Evolutionary conservation across 2,329 filamentous ascomycete genomes (phyloP).

Genomic region (Teratosphaeria gauchensis): DNA sequence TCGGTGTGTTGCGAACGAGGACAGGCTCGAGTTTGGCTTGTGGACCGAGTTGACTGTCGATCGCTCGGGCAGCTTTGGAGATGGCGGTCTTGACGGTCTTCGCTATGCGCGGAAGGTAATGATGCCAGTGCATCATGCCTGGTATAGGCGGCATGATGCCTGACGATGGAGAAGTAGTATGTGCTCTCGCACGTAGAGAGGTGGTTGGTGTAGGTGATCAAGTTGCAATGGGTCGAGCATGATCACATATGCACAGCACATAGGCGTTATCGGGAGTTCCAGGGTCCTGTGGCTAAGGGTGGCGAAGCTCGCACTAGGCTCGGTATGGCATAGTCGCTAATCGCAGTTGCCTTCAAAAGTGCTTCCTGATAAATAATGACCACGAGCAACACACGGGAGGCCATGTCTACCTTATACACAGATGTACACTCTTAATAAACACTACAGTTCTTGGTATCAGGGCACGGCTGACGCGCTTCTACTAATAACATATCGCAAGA

Average conservation of each 20-base stretch:
- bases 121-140: conserved; percentile 27
- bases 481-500: no score
- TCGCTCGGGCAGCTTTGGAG: conserved; percentile 16
- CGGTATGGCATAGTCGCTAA: no score
- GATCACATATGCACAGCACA: not conserved
- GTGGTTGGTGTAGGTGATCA: not conserved
- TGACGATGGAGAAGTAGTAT: not conserved
- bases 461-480: no score
- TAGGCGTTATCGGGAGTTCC: not conserved
- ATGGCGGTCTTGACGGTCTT: conserved; percentile 20
- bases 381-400: no score
- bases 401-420: no score
- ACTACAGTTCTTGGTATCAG: no score
- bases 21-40: conserved; percentile 44
- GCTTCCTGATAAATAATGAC: no score
- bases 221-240: not conserved
- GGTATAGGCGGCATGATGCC: conserved; percentile 27
- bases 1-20: conserved; percentile 46
- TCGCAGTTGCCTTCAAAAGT: no score
- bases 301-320: not conserved
- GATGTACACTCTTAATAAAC: no score
- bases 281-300: not conserved
- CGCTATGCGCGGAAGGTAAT: conserved; percentile 24
- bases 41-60: conserved; percentile 24
- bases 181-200: not conserved